Conservation (phyloP, 768 basidiomycete species). For the Thelephora ganbajun region DNA sequence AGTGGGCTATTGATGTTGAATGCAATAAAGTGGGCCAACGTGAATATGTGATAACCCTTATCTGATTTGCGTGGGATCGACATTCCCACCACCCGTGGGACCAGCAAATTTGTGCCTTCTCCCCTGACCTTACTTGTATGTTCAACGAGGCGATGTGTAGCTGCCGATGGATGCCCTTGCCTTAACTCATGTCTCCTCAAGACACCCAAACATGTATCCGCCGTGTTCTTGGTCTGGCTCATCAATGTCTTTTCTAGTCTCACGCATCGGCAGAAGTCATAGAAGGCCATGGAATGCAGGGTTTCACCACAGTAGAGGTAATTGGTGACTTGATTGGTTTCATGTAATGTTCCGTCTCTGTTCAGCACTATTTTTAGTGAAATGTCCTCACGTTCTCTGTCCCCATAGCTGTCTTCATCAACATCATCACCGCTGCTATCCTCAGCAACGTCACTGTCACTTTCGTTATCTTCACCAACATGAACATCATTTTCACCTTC, state of each 20-base stretch:
- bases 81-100: constrained; percentile 9
- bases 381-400: neutral
- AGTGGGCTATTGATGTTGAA: no score
- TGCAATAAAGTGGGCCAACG: constrained; percentile 9
- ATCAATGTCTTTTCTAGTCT: constrained; percentile 3
- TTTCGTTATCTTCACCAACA: neutral
- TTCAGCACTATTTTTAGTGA: no score
- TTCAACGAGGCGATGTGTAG: constrained; percentile 8
- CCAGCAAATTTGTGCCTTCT: neutral
- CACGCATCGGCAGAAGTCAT: constrained; percentile 14
- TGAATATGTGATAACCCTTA: constrained; percentile 6
- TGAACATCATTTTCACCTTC: neutral
- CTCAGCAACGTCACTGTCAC: neutral
- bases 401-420: neutral
- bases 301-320: constrained; percentile 11
- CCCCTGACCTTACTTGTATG: neutral
- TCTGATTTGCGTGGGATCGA: constrained; percentile 5
- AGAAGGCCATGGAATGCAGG: constrained; percentile 13
- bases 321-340: constrained; percentile 16
- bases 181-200: neutral
- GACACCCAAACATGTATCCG: neutral
- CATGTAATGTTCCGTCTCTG: constrained; percentile 5
- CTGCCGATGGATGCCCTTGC: neutral
- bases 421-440: neutral
- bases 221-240: neutral